Percentiles rank a stretch among this genome's conserved stretches.
Evolutionary conservation across 2,329 filamentous ascomycete genomes (phyloP).

Genomic region (Hypoxylon sp.): DNA sequence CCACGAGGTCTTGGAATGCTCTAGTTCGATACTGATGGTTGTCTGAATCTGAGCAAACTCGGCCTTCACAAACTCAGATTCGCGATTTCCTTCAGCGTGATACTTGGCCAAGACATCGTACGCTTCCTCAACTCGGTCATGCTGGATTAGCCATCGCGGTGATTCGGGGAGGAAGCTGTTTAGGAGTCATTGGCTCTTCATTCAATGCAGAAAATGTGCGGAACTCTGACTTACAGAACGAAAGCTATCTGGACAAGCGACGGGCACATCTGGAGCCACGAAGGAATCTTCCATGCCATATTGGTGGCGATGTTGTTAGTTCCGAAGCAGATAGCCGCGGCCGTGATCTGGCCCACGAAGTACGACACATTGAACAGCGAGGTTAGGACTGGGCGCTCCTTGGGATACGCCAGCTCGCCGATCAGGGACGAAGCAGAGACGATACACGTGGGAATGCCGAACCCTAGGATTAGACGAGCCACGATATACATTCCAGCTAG

Average conservation of each 20-base stretch:
- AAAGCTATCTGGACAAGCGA: constrained; percentile 59
- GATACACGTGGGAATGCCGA: constrained; percentile 72
- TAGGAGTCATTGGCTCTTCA: background rate
- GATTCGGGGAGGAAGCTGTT: constrained; percentile 68
- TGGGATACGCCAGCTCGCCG: constrained; percentile 72
- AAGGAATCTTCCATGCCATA: constrained; percentile 63
- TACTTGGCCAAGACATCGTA: constrained; percentile 63
- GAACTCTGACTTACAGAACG: constrained; percentile 53
- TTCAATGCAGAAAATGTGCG: background rate
- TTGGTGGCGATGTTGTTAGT: constrained; percentile 59
- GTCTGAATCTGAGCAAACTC: constrained; percentile 70
- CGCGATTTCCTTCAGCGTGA: constrained; percentile 62
- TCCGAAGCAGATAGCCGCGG: constrained; percentile 66
- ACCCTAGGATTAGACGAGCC: constrained; percentile 71
- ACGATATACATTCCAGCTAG: constrained; percentile 69
- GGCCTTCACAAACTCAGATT: constrained; percentile 65
- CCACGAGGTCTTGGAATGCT: constrained; percentile 64
- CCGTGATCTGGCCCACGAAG: constrained; percentile 66
- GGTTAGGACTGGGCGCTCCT: constrained; percentile 71
- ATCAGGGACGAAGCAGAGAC: constrained; percentile 71
- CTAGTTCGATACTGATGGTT: constrained; percentile 68
- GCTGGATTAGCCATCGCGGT: constrained; percentile 70
- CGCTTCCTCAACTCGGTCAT: constrained; percentile 66
- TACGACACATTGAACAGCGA: constrained; percentile 73
- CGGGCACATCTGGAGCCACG: constrained; percentile 62